Percentiles rank a stretch among this genome's conserved stretches.
Evolutionary conservation across 192 early-diverging fungal species (phyloP).

Genomic region (Phlyctochytrium arcticum): DNA sequence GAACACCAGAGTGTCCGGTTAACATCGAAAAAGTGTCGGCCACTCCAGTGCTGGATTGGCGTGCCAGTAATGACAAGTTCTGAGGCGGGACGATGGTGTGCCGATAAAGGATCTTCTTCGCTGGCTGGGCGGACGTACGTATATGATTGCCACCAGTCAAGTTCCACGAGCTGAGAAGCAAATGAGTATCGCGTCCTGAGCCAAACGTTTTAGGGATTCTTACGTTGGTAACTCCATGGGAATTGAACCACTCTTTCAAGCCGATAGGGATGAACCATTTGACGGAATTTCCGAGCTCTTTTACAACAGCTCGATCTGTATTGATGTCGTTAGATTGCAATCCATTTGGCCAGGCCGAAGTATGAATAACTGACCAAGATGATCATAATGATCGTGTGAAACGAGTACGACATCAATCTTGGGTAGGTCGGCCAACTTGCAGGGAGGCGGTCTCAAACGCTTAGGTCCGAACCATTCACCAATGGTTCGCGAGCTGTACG

Average conservation of each 20-base stretch:
- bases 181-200: background rate
- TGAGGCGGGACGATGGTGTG: constrained; percentile 42
- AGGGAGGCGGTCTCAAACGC: constrained; percentile 48
- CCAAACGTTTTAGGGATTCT: background rate
- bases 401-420: constrained; percentile 52
- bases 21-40: constrained; percentile 41
- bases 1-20: constrained; percentile 49
- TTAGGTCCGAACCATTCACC: constrained; percentile 43
- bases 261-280: constrained; percentile 57
- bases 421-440: constrained; percentile 40
- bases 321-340: background rate
- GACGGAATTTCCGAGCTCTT: constrained; percentile 45
- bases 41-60: constrained; percentile 40
- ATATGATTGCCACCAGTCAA: background rate
- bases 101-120: constrained; percentile 59
- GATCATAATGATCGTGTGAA: constrained; percentile 57
- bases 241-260: constrained; percentile 41
- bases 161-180: background rate
- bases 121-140: too few relatives aligned
- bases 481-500: constrained; percentile 28
- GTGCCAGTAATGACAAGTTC: constrained; percentile 40
- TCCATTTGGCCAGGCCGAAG: too few relatives aligned
- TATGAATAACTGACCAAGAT: constrained; percentile 33
- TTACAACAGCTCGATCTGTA: constrained; percentile 44
- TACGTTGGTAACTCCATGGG: constrained; percentile 46